Percentiles rank a stretch among this genome's conserved stretches.
phyloP scores from a whole-genome alignment of 495 filamentous ascomycete species.

The Staphylotrichum longicolle region DNA sequence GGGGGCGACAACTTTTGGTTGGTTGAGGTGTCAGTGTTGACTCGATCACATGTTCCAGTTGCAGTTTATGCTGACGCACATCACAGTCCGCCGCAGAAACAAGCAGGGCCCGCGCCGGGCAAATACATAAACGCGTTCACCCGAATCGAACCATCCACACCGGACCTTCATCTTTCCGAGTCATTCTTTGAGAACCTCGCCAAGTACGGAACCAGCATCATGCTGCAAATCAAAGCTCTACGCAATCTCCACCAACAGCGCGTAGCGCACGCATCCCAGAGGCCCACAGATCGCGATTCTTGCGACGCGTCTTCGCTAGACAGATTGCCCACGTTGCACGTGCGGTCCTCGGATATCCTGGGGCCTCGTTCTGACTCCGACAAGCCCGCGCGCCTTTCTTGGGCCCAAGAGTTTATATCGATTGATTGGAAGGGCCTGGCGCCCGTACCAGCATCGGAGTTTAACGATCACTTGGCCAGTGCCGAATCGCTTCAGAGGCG shows the following conservation, averaged over 20 bases:
- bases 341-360: conserved; percentile 47
- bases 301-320: conserved; percentile 34
- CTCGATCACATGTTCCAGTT: too few species aligned
- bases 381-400: conserved; percentile 25
- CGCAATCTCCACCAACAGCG: conserved; percentile 42
- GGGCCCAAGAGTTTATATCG: conserved; percentile 55
- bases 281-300: conserved; percentile 16
- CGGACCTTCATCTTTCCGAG: conserved; percentile 36
- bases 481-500: conserved; percentile 15
- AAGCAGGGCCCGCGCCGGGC: conserved; percentile 16
- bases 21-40: conserved; percentile 55
- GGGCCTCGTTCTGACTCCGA: conserved; percentile 17
- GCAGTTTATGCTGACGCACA: conserved; percentile 20
- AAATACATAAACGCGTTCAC: conserved; percentile 33
- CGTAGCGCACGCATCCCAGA: conserved; percentile 30
- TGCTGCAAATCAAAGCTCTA: conserved; percentile 46
- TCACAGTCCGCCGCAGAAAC: conserved; percentile 19
- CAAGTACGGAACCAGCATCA: conserved; percentile 39
- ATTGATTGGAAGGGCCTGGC: conserved; percentile 52
- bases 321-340: conserved; percentile 44
- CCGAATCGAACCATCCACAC: conserved; percentile 37
- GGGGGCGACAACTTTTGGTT: conserved; percentile 77
- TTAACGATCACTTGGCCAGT: conserved; percentile 23
- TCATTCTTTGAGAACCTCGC: conserved; percentile 43
- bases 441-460: conserved; percentile 22